Conservation (phyloP, 75 land plant genomes). For the Isoetes taiwanensis region DNA sequence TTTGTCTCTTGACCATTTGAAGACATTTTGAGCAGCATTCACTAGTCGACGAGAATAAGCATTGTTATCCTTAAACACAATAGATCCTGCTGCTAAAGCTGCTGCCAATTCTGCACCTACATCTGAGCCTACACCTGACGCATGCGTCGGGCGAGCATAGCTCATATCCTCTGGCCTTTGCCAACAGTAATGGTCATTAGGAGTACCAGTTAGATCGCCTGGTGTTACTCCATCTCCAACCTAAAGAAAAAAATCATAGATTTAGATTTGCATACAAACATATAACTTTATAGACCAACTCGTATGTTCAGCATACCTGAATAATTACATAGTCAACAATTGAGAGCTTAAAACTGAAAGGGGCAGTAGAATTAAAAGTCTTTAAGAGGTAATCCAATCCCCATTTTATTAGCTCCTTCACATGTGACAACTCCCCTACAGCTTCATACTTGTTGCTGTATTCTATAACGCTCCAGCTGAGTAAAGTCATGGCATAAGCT, state of each 20-base stretch:
- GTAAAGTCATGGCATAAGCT: conserved; percentile 77
- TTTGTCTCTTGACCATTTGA: too few relatives aligned
- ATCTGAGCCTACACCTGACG: conserved; percentile 26
- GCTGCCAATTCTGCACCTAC: conserved; percentile 97
- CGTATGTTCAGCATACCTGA: too few relatives aligned
- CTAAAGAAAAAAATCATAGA: too few relatives aligned
- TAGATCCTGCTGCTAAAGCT: conserved; percentile 86
- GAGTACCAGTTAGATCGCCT: conserved; percentile 28
- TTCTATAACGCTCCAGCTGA: conserved; percentile 96
- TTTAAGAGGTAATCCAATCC: conserved; percentile 80
- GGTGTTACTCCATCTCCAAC: conserved; percentile 37
- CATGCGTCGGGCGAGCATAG: conserved; percentile 39
- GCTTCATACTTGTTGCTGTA: conserved; percentile 75
- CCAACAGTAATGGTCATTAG: conserved; percentile 84
- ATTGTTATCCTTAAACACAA: conserved; percentile 83
- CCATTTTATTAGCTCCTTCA: conserved; percentile 81
- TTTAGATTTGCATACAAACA: too few relatives aligned
- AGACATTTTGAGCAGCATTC: conserved; percentile 58
- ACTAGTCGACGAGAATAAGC: conserved; percentile 74
- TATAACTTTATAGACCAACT: too few relatives aligned
- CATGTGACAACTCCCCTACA: conserved; percentile 69
- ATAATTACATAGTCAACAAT: too few relatives aligned
- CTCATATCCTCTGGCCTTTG: conserved; percentile 83
- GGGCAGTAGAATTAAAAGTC: conserved; percentile 68
- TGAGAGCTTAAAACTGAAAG: background rate